A percentile compares a stretch with the other conserved stretches of the same genome.
Evolutionary conservation across 176 grass and related monocot species (phyloP).

Genomic region (Bonia amplexicaulis): DNA sequence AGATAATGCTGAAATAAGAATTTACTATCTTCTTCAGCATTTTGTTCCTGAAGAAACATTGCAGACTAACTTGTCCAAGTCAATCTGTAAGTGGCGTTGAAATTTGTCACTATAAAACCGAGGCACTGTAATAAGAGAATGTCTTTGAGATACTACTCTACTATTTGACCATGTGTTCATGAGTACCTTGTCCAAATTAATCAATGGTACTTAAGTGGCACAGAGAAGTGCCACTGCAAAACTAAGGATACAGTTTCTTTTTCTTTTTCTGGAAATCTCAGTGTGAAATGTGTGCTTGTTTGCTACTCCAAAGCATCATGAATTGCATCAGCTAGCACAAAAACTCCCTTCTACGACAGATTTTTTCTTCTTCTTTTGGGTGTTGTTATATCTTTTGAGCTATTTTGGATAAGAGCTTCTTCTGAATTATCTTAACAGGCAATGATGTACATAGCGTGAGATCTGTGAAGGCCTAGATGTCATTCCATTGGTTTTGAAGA

Average conservation of each 20-base stretch:
- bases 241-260: background rate
- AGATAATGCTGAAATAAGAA: constrained; percentile 8
- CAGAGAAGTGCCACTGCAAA: background rate
- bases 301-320: background rate
- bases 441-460: constrained; percentile 44
- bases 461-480: background rate
- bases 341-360: background rate
- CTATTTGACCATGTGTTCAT: background rate
- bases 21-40: background rate
- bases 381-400: background rate
- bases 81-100: background rate
- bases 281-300: background rate
- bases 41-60: background rate
- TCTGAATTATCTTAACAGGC: constrained; percentile 39
- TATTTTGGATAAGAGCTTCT: constrained; percentile 2
- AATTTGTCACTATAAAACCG: background rate
- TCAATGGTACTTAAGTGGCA: background rate
- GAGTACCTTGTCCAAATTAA: background rate
- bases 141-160: background rate
- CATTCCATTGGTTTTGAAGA: constrained; percentile 13
- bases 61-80: background rate
- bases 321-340: background rate
- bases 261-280: background rate
- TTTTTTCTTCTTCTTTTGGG: background rate
- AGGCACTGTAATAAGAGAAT: background rate